phyloP scores from a whole-genome alignment of 2,329 filamentous ascomycete species.

The Sphaerulina vaccinii region DNA sequence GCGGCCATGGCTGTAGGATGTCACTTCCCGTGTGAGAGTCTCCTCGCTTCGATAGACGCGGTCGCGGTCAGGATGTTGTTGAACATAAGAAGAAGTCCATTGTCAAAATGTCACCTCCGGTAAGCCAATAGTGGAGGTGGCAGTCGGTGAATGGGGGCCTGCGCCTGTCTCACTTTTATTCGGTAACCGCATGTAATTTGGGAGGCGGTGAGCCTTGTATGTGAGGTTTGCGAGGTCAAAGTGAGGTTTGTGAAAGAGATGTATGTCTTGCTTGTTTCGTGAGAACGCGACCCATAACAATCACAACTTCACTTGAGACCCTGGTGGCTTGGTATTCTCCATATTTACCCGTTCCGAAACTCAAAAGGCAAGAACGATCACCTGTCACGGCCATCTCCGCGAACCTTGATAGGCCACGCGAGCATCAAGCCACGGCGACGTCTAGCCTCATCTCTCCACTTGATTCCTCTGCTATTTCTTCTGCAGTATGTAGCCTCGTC shows the following conservation, averaged over 20 bases:
- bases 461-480: slow-evolving; percentile 1
- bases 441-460: slow-evolving; percentile 1
- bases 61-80: background rate
- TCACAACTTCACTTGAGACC: too few species aligned
- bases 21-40: background rate
- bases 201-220: background rate
- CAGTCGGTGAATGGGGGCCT: background rate
- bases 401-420: slow-evolving; percentile 15
- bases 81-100: background rate
- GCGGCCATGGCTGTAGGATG: slow-evolving; percentile 16
- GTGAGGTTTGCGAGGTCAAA: too few species aligned
- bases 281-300: too few species aligned
- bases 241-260: too few species aligned
- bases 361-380: too few species aligned
- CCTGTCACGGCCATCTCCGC: too few species aligned
- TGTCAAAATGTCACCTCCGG: background rate
- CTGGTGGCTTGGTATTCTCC: too few species aligned
- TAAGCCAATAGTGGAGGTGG: background rate
- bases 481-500: slow-evolving; percentile 14
- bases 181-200: background rate
- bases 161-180: slow-evolving; percentile 1
- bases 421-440: background rate
- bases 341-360: too few species aligned
- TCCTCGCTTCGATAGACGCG: background rate
- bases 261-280: too few species aligned